A percentile compares a stretch with the other conserved stretches of the same genome.
These are phyloP conservation scores for Trifolium subterraneum DNA, from an alignment of 306 rosid genomes.

Conservation along the genomic window DNA sequence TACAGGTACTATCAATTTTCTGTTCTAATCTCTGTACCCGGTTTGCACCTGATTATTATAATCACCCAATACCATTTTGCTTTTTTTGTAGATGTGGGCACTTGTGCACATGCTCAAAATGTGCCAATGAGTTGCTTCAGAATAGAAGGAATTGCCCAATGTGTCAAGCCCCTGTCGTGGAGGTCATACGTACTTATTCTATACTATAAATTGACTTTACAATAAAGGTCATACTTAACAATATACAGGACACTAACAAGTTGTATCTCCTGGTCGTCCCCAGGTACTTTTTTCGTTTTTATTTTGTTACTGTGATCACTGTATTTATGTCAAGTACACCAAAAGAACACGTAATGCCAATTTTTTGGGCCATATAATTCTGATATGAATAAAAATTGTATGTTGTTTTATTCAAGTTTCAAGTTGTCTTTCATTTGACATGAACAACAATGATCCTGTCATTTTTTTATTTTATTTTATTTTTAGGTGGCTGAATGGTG, in stretches of 20 bases:
- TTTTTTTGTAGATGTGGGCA: conserved; percentile 84
- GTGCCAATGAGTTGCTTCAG: conserved; percentile 76
- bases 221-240: conserved; percentile 45
- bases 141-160: conserved; percentile 79
- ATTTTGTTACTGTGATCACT: conserved; percentile 38
- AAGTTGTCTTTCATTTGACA: conserved; percentile 8
- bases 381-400: conserved; percentile 42
- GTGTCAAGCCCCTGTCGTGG: conserved; percentile 93
- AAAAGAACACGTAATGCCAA: conserved; percentile 45
- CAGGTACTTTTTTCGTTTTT: conserved; percentile 31
- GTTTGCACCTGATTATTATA: conserved; percentile 20
- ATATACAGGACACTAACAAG: conserved; percentile 50
- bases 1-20: conserved; percentile 73
- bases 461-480: conserved; percentile 11
- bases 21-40: not conserved
- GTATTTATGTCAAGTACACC: conserved; percentile 46
- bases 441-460: conserved; percentile 6
- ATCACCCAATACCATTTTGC: not conserved
- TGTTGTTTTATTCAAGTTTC: conserved; percentile 20
- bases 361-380: conserved; percentile 51
- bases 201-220: conserved; percentile 48
- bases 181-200: conserved; percentile 89
- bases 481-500: conserved; percentile 27
- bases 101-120: conserved; percentile 86
- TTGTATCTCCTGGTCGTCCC: conserved; percentile 47